phyloP scores from a whole-genome alignment of 345 rosid genomes.

The Raphanus raphanistrum region DNA sequence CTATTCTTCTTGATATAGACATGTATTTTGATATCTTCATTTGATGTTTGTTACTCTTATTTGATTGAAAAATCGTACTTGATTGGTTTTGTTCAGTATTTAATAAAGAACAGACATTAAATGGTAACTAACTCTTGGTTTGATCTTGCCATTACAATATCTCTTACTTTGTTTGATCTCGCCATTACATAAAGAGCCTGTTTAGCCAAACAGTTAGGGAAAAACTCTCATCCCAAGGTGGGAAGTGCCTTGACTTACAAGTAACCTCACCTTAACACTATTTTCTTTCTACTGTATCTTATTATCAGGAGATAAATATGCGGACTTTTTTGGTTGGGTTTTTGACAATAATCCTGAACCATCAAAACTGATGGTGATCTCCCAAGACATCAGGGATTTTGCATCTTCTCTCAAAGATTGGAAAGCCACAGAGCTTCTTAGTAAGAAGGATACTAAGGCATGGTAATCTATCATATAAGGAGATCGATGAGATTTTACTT shows the following conservation, averaged over 20 bases:
- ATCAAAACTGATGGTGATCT: neutral
- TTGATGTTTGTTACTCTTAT: slow-evolving; percentile 20
- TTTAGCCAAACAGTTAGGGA: neutral
- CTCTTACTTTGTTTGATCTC: too few relatives aligned
- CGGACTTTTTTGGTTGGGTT: neutral
- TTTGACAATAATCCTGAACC: neutral
- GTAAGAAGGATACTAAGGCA: too few relatives aligned
- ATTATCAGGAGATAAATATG: neutral
- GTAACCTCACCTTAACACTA: too few relatives aligned
- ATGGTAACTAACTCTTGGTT: neutral
- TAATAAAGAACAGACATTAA: neutral
- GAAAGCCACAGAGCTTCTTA: neutral
- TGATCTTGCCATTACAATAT: neutral
- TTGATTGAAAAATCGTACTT: slow-evolving; percentile 17
- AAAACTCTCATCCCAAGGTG: neutral
- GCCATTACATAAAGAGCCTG: too few relatives aligned
- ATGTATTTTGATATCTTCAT: slow-evolving; percentile 21
- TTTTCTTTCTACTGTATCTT: too few relatives aligned
- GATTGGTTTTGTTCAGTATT: slow-evolving; percentile 17
- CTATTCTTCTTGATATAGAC: slow-evolving; percentile 22
- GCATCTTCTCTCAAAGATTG: neutral
- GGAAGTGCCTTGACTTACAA: too few relatives aligned
- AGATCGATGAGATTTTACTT: too few relatives aligned
- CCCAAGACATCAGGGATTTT: neutral
- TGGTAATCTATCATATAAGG: too few relatives aligned